These are phyloP conservation scores for Silybum marianum DNA, from an alignment of 129 eudicot genomes.

Conservation along the genomic window DNA sequence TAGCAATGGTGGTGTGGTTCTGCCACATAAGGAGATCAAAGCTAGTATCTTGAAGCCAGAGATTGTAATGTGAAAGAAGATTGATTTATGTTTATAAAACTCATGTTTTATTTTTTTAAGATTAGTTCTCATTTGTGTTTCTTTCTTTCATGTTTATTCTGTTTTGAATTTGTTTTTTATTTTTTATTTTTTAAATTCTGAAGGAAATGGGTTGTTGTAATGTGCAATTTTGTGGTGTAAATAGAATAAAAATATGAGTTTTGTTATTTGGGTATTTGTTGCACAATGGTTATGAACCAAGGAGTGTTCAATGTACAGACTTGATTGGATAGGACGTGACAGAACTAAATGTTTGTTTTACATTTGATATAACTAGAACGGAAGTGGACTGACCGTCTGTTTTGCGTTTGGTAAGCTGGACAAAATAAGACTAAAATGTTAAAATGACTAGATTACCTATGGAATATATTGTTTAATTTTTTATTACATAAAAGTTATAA, in stretches of 20 bases:
- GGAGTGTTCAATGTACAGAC: too few species aligned
- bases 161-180: neutral
- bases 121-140: neutral
- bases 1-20: constrained; percentile 91
- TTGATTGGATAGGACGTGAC: too few species aligned
- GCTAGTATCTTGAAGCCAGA: constrained; percentile 89
- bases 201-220: constrained; percentile 6
- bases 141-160: constrained; percentile 7
- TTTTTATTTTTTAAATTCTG: neutral
- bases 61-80: constrained; percentile 75
- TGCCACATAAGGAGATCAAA: constrained; percentile 97
- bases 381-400: too few species aligned
- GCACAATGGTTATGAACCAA: neutral
- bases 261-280: constrained; percentile 12
- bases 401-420: too few species aligned
- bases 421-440: too few species aligned
- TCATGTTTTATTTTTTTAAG: neutral
- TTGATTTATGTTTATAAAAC: constrained; percentile 12
- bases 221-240: constrained; percentile 26
- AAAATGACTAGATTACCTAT: too few species aligned
- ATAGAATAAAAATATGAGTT: constrained; percentile 23
- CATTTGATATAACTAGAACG: too few species aligned
- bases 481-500: too few species aligned
- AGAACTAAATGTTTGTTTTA: too few species aligned
- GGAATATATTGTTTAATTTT: too few species aligned